These are phyloP conservation scores for Trichoderma polysporum DNA, from an alignment of 2,329 filamentous ascomycete species.

Conservation along the genomic window DNA sequence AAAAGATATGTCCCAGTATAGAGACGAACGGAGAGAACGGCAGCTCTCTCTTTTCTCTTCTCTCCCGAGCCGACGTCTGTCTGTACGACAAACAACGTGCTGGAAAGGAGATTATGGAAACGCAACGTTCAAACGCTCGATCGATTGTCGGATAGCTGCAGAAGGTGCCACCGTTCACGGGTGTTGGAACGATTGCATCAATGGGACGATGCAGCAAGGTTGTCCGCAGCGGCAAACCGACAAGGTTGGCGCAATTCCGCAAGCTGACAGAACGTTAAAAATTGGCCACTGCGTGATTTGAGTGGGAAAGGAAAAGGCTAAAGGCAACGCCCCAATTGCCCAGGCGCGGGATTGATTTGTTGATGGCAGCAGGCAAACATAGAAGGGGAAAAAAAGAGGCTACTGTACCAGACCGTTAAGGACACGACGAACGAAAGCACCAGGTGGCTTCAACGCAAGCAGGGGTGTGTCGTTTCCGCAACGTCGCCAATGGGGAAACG, in stretches of 20 bases:
- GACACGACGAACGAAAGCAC: slow-evolving; percentile 31
- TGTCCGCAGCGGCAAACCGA: slow-evolving; percentile 15
- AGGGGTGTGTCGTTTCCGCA: slow-evolving; percentile 28
- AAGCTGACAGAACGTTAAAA: slow-evolving; percentile 21
- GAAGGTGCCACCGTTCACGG: slow-evolving; percentile 7
- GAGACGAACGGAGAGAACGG: background rate
- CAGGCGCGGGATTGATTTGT: slow-evolving; percentile 1
- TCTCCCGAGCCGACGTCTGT: background rate
- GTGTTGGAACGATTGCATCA: slow-evolving; percentile 15
- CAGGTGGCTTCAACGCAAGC: slow-evolving; percentile 35
- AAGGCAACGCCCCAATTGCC: background rate
- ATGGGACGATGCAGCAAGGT: slow-evolving; percentile 17
- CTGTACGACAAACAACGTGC: background rate
- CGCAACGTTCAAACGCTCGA: slow-evolving; percentile 6
- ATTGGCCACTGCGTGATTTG: background rate
- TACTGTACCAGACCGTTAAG: background rate
- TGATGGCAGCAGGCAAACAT: slow-evolving; percentile 8
- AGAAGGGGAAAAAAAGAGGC: slow-evolving; percentile 21
- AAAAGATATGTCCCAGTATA: background rate
- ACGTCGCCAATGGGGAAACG: slow-evolving; percentile 29
- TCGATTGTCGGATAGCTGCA: slow-evolving; percentile 16
- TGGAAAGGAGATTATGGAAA: background rate
- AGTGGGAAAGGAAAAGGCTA: slow-evolving; percentile 2
- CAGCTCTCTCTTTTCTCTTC: slow-evolving; percentile 3
- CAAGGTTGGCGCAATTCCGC: background rate